These are phyloP conservation scores for Diplodia mutila DNA, from an alignment of 2,329 filamentous ascomycete genomes.

Conservation along the genomic window DNA sequence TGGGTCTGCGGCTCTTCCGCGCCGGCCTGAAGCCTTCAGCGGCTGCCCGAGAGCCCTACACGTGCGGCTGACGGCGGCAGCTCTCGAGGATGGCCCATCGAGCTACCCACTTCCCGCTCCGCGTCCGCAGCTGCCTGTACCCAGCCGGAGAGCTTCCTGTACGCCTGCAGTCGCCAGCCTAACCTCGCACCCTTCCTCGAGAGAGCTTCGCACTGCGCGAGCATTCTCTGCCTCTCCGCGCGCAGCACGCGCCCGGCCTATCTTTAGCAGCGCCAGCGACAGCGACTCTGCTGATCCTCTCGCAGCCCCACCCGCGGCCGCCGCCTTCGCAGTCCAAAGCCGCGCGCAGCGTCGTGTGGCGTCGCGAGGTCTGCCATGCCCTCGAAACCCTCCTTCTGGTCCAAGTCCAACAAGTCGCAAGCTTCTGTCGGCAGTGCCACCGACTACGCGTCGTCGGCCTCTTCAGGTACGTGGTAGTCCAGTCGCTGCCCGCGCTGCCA, in stretches of 20 bases:
- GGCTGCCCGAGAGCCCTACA: not conserved
- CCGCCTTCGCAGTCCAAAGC: not conserved
- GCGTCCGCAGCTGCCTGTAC: not conserved
- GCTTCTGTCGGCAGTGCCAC: slow-evolving; percentile 41
- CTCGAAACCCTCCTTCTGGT: slow-evolving; percentile 40
- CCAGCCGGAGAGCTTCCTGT: not conserved
- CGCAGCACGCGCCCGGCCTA: slow-evolving; percentile 21
- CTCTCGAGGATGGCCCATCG: not conserved
- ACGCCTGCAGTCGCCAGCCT: not conserved
- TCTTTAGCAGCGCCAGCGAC: slow-evolving; percentile 21
- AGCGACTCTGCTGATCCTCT: slow-evolving; percentile 24
- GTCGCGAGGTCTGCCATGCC: slow-evolving; percentile 38
- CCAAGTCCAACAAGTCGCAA: slow-evolving; percentile 45
- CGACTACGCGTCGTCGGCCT: slow-evolving; percentile 40
- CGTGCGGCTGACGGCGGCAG: slow-evolving; percentile 20
- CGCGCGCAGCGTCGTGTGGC: slow-evolving; percentile 16
- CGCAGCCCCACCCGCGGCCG: slow-evolving; percentile 21
- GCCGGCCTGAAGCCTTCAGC: not conserved
- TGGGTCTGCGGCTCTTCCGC: slow-evolving; percentile 23
- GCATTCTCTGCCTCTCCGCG: not conserved
- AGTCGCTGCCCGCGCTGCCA: slow-evolving; percentile 28
- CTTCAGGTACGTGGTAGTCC: slow-evolving; percentile 38
- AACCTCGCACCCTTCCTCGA: not conserved
- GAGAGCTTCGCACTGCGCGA: not conserved
- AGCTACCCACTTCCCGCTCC: slow-evolving; percentile 11